Evolutionary conservation across 2,329 filamentous ascomycete genomes (phyloP), one percentile per base, ranked within the genome.

Genomic region (Calonectria fujianensis): DNA sequence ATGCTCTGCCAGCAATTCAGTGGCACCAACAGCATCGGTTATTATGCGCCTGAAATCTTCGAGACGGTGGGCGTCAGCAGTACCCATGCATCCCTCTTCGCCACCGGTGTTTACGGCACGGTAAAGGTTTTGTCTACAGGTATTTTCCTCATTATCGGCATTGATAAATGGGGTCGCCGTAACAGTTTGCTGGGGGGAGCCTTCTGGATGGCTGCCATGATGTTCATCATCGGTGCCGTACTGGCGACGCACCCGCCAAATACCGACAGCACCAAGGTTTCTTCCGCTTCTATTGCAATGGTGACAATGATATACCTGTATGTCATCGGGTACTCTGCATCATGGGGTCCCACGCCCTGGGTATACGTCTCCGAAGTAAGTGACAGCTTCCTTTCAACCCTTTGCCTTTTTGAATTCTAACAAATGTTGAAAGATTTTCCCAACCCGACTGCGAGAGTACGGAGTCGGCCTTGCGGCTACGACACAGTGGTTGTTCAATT

Each of bases 401-500:
- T 16, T 3, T 7, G n/a, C 31, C 14, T n/a, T 39, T 35, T 39
- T 39, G 16, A 14, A 13, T 48, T 9, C 39, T 73, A 39, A 71
- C 39, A 7, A 5, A 37, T 27, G 0, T 18, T 2, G 1, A 39
- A 13, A 73, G 68, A 76, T 79, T 14, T 76, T 76, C 66, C 75
- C 75, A 11, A 72, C 73, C 18, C 70, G 75, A 4, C 61, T 77
- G 20, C 76, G 76, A 20, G 71, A 73, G 13, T 77, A 77, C 48
- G 75, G 75, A 78, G 91, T 94, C 8, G 88, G 91, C 1, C 86
- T 93, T 57, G 92, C 89, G 0, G 91, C 92, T 2, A 89, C 91
- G 1, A 93, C 90, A 0, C 91, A 94, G 79, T 93, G 92, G 91
- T 80, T 94, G 4, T 93, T 94, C 82, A 94, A 94, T 79, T 92